Evolutionary conservation across 768 basidiomycete species (phyloP), one percentile per base, ranked within the genome.

Genomic region (Pluteus cervinus): DNA sequence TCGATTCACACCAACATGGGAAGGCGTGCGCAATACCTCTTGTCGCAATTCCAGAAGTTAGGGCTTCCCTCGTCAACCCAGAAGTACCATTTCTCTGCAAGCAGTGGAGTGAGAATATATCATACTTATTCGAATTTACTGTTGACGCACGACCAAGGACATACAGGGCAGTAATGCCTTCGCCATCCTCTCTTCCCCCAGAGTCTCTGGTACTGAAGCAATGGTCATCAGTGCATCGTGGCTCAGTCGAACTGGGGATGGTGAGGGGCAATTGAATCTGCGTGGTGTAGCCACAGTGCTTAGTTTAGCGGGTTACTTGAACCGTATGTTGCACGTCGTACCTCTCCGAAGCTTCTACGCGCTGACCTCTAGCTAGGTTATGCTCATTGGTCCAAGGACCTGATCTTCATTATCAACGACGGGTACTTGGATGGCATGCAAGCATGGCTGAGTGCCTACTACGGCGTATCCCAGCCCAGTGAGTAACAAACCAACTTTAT

Each of bases 341-440:
- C n/a, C 20, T 37, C 30, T 12, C 28, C 42, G 16, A 14, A 26
- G 9, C 33, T 18, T 5, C 17, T 14, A 17, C 24, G 36, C 43
- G 7, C 34, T 36, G 36, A 44, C 12, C 25, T 7, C 28, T 37
- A 4, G 12, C 15, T 48, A 93, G 90, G 71, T 23, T 83, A 86
- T 49, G 87, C 90, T 15, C 71, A 90, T 24, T 99, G 96, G 94
- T 86, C 92, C 1, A 94, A 93, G 55, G 93, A 98, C 50, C 69
- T 99, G 39, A 61, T 97, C 12, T 84, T 98, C 42, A 77, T 99
- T 18, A 67, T 97, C 42, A 84, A 85, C 30, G 94, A 97, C 44
- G 87, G 80, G 2, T 79, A 93, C 55, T 57, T 90, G 24, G 86
- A 93, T 37, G 96, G 96, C 2, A 84, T 90, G 69, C 87, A 96